Conservation (phyloP, 164 flowering plant species). For the Cinnamomum micranthum region DNA sequence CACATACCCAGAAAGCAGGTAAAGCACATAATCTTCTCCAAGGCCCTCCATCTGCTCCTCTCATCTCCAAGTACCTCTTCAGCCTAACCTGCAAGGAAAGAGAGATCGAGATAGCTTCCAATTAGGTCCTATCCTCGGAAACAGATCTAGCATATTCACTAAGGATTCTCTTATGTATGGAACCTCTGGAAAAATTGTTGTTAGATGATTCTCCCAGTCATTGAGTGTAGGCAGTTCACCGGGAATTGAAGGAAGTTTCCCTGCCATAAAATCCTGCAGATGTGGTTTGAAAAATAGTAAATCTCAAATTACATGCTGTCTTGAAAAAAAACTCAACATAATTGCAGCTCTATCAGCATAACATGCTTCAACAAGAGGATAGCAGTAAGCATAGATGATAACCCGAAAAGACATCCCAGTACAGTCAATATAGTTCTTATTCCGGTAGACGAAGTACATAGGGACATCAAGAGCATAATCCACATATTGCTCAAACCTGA, state of each 20-base stretch:
- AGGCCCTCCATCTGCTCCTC: conserved; percentile 99
- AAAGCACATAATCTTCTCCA: conserved; percentile 97
- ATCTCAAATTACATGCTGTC: neutral
- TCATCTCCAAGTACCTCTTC: conserved; percentile 97
- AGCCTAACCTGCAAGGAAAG: conserved; percentile 71
- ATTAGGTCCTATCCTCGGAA: conserved; percentile 1
- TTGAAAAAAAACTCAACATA: neutral
- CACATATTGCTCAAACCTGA: conserved; percentile 96
- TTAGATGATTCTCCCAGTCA: conserved; percentile 98
- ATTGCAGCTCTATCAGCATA: neutral
- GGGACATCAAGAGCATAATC: conserved; percentile 99
- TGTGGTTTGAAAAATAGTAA: conserved; percentile 12
- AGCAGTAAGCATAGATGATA: conserved; percentile 8
- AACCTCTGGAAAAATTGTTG: conserved; percentile 99
- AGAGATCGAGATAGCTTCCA: neutral
- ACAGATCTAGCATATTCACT: neutral
- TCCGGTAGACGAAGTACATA: conserved; percentile 91
- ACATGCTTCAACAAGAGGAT: conserved; percentile 3
- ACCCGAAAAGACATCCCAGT: conserved; percentile 95
- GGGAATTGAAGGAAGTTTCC: conserved; percentile 82
- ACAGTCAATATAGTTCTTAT: conserved; percentile 91
- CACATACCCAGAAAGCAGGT: conserved; percentile 95
- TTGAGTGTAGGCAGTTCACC: conserved; percentile 84
- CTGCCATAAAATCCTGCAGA: conserved; percentile 89
- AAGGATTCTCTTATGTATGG: neutral